Percentiles rank a stretch among this genome's conserved stretches.
These are phyloP conservation scores for Paxillus involutus DNA, from an alignment of 768 basidiomycete species.

Conservation along the genomic window DNA sequence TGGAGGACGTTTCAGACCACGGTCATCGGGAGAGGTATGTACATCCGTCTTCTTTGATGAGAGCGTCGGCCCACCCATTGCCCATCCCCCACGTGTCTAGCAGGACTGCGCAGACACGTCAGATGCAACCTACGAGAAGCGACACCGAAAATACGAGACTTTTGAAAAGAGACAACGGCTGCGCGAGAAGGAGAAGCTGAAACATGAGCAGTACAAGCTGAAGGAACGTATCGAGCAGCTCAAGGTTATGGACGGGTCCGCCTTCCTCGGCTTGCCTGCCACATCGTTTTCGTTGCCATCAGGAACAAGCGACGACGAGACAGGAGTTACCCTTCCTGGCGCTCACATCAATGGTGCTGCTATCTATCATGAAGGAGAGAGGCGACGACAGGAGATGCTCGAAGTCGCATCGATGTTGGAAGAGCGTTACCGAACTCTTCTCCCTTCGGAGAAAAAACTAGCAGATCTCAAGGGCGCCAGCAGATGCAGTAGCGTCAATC, in stretches of 20 bases:
- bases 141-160: slow-evolving; percentile 83
- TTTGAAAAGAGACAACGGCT: slow-evolving; percentile 84
- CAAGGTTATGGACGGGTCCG: slow-evolving; percentile 65
- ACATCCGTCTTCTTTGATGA: slow-evolving; percentile 1
- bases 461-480: slow-evolving; percentile 30
- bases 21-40: slow-evolving; percentile 71
- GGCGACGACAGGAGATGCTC: slow-evolving; percentile 73
- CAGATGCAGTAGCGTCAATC: slow-evolving; percentile 13
- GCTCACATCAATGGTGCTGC: slow-evolving; percentile 38
- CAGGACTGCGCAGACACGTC: slow-evolving; percentile 67
- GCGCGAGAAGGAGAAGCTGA: slow-evolving; percentile 89
- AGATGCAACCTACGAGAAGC: slow-evolving; percentile 76
- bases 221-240: slow-evolving; percentile 87
- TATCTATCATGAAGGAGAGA: slow-evolving; percentile 62
- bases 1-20: slow-evolving; percentile 69
- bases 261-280: slow-evolving; percentile 65
- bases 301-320: slow-evolving; percentile 22
- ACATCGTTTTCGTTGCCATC: slow-evolving; percentile 49
- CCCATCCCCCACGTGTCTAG: slow-evolving; percentile 9
- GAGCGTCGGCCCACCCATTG: slow-evolving; percentile 5
- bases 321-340: slow-evolving; percentile 31
- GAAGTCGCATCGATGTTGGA: slow-evolving; percentile 65
- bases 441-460: slow-evolving; percentile 61
- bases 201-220: slow-evolving; percentile 90
- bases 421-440: slow-evolving; percentile 70